phyloP scores from a whole-genome alignment of 495 filamentous ascomycete genomes.

The Tuber borchii region DNA sequence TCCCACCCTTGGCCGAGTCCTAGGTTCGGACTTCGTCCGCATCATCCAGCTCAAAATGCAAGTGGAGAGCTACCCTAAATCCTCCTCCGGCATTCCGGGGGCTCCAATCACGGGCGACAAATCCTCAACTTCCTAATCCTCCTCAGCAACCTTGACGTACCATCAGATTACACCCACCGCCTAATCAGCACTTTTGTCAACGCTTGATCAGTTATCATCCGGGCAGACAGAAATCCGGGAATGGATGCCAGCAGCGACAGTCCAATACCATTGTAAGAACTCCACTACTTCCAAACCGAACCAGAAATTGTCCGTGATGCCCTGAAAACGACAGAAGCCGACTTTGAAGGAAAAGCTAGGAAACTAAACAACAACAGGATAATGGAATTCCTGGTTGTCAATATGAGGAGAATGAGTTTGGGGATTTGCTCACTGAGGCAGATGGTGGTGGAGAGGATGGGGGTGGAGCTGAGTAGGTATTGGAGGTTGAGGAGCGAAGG shows the following conservation, averaged over 20 bases:
- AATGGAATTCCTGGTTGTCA: conserved; percentile 77
- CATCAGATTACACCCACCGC: conserved; percentile 78
- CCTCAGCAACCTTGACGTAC: conserved; percentile 89
- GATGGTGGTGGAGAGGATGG: too few relatives aligned
- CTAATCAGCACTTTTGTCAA: conserved; percentile 53
- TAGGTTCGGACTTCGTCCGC: conserved; percentile 86
- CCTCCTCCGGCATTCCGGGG: conserved; percentile 70
- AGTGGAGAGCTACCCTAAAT: conserved; percentile 78
- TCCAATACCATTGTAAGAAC: conserved; percentile 49
- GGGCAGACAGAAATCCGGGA: conserved; percentile 23
- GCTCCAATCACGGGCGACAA: conserved; percentile 74
- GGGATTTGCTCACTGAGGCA: too few relatives aligned
- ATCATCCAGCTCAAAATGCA: conserved; percentile 98
- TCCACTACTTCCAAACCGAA: conserved; percentile 74
- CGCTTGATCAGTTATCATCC: conserved; percentile 7
- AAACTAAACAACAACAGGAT: conserved; percentile 79
- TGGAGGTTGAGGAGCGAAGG: conserved; percentile 54
- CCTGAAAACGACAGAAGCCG: conserved; percentile 60
- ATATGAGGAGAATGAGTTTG: too few relatives aligned
- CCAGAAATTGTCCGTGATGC: conserved; percentile 58
- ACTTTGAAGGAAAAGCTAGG: conserved; percentile 65
- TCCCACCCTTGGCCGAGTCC: conserved; percentile 71
- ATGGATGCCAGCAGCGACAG: conserved; percentile 30
- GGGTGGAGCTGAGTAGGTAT: too few relatives aligned
- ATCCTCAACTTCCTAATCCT: conserved; percentile 79